Evolutionary conservation across 1,139 yeast species (phyloP).

Genomic region (Blastobotrys malaysiensis): DNA sequence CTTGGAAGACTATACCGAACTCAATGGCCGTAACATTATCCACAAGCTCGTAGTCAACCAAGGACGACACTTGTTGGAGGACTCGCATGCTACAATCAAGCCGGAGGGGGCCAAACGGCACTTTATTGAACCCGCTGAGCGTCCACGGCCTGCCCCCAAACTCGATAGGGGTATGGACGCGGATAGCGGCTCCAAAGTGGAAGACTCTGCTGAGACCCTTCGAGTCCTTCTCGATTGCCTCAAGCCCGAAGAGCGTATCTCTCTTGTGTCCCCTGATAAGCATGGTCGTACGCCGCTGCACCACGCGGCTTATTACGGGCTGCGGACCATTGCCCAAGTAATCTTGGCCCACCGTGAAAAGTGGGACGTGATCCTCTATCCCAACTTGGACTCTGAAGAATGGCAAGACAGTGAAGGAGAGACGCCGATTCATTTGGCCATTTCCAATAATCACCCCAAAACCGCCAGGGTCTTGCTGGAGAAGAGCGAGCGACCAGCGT

Average conservation of each 20-base stretch:
- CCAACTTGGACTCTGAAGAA: constrained; percentile 41
- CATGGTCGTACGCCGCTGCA: constrained; percentile 84
- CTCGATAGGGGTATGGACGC: constrained; percentile 8
- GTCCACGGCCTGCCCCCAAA: constrained; percentile 36
- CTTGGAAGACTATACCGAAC: constrained; percentile 61
- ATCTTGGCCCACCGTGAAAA: constrained; percentile 48
- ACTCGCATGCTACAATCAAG: neutral
- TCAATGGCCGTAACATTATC: constrained; percentile 76
- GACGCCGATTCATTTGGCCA: constrained; percentile 80
- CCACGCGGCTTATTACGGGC: constrained; percentile 84
- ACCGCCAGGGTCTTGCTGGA: constrained; percentile 60
- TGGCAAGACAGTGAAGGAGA: constrained; percentile 86
- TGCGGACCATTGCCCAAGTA: constrained; percentile 54
- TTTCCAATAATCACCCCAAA: constrained; percentile 75
- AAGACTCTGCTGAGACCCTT: constrained; percentile 48
- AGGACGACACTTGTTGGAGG: constrained; percentile 46
- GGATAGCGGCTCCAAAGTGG: constrained; percentile 17
- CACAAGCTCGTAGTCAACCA: constrained; percentile 75
- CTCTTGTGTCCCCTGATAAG: constrained; percentile 62
- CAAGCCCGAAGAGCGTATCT: constrained; percentile 47
- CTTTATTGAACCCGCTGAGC: constrained; percentile 45
- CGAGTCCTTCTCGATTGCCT: constrained; percentile 49
- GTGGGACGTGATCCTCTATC: constrained; percentile 46
- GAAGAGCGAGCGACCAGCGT: constrained; percentile 30
- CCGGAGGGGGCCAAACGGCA: constrained; percentile 13